These are phyloP conservation scores for Reticulascus tulasneorum DNA, from an alignment of 2,329 filamentous ascomycete genomes.

Conservation along the genomic window DNA sequence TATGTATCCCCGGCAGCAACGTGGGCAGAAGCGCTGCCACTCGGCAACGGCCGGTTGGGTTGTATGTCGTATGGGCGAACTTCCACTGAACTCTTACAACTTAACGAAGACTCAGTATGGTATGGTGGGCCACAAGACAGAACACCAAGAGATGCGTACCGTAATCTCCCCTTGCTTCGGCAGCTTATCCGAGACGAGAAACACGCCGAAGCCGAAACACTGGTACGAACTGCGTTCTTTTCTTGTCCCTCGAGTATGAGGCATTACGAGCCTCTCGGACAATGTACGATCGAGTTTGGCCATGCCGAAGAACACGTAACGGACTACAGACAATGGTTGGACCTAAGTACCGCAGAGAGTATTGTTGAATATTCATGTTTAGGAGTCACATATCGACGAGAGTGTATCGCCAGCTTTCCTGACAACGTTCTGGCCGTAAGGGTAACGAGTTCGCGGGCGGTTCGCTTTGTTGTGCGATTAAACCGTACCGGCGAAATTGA, in stretches of 20 bases:
- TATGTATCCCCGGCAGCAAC: constrained; percentile 23
- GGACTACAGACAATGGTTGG: constrained; percentile 13
- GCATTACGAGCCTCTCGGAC: constrained; percentile 40
- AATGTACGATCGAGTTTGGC: constrained; percentile 34
- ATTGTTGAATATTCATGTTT: constrained; percentile 9
- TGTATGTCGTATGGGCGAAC: constrained; percentile 34
- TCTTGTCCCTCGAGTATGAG: constrained; percentile 40
- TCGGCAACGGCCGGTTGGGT: constrained; percentile 38
- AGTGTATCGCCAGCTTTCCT: constrained; percentile 20
- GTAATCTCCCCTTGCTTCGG: constrained; percentile 30
- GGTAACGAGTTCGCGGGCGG: constrained; percentile 13
- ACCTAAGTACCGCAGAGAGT: constrained; percentile 9
- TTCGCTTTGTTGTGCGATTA: constrained; percentile 22
- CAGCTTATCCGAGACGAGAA: constrained; percentile 29
- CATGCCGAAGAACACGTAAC: constrained; percentile 19
- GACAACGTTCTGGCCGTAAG: constrained; percentile 18
- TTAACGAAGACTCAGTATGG: constrained; percentile 46
- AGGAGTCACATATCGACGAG: constrained; percentile 17
- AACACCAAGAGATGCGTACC: constrained; percentile 27
- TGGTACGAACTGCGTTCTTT: constrained; percentile 32
- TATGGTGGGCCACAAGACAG: constrained; percentile 36
- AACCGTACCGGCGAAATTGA: constrained; percentile 36
- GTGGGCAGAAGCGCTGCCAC: constrained; percentile 30
- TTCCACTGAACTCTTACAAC: constrained; percentile 30
- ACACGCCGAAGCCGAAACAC: constrained; percentile 14